These are phyloP conservation scores for Pneumocystis jirovecii DNA, from an alignment of 1,139 yeast genomes.

Conservation along the genomic window DNA sequence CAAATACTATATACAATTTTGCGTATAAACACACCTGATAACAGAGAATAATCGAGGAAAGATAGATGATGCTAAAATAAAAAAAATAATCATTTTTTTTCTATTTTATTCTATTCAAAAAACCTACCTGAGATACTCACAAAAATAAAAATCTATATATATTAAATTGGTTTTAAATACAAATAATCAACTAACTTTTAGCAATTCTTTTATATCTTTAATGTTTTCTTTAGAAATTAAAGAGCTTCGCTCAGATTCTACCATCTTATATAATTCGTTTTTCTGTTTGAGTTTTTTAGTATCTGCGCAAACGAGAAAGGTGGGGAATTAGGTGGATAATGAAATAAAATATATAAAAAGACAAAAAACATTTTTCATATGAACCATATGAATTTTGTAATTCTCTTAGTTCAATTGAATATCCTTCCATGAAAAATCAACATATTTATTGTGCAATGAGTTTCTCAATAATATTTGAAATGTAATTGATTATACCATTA, in stretches of 20 bases:
- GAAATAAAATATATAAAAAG: not conserved
- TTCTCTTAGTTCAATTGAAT: no score
- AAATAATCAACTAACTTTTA: not conserved
- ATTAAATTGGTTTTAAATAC: not conserved
- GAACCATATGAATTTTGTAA: no score
- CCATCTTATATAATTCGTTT: not conserved
- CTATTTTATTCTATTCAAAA: not conserved
- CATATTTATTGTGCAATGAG: not conserved
- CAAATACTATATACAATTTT: not conserved
- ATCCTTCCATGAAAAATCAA: no score
- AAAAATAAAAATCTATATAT: not conserved
- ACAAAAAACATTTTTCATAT: not conserved
- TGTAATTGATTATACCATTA: no score
- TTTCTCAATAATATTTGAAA: not conserved
- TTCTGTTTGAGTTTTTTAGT: not conserved
- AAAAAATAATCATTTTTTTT: not conserved
- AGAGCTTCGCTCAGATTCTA: not conserved
- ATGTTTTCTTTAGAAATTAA: not conserved
- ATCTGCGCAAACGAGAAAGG: not conserved
- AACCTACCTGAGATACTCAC: not conserved
- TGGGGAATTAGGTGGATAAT: not conserved
- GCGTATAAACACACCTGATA: constrained; percentile 16
- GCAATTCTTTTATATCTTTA: not conserved
- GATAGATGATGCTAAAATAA: not conserved
- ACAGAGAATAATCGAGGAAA: constrained; percentile 34